Conservation (phyloP, 2,329 filamentous ascomycete species). For the Dactylonectria estremocensis region DNA sequence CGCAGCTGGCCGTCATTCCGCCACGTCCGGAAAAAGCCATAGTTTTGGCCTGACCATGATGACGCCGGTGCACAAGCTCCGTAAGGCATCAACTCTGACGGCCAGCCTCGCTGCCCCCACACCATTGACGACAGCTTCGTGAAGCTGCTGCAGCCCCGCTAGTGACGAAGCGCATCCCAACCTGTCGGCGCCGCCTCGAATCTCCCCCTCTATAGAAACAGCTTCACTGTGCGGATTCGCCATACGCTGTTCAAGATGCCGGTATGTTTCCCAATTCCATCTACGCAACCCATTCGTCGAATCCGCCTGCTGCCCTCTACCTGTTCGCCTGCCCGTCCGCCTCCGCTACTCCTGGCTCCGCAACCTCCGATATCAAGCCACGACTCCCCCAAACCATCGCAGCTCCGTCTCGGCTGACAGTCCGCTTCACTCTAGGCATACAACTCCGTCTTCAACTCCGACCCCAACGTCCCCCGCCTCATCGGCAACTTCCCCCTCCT, state of each 20-base stretch:
- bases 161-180: constrained; percentile 49
- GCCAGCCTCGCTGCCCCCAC: constrained; percentile 48
- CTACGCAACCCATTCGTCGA: constrained; percentile 8
- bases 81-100: constrained; percentile 44
- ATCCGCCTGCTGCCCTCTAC: constrained; percentile 4
- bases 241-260: constrained; percentile 60
- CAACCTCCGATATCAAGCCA: constrained; percentile 34
- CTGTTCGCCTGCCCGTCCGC: constrained; percentile 24
- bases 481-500: constrained; percentile 95
- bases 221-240: constrained; percentile 42
- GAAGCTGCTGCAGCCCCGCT: constrained; percentile 51
- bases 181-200: constrained; percentile 39
- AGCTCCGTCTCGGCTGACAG: constrained; percentile 41
- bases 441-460: constrained; percentile 96
- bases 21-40: background rate
- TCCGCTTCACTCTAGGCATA: constrained; percentile 77
- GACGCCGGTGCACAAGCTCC: background rate
- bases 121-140: constrained; percentile 53
- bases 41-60: constrained; percentile 37
- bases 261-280: constrained; percentile 54
- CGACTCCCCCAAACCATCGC: constrained; percentile 11
- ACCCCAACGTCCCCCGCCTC: constrained; percentile 74
- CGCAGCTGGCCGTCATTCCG: constrained; percentile 22
- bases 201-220: constrained; percentile 36
- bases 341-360: constrained; percentile 34